Base-by-base conservation (phyloP, 208 protist genomes). In the Leishmania amazonensis region DNA sequence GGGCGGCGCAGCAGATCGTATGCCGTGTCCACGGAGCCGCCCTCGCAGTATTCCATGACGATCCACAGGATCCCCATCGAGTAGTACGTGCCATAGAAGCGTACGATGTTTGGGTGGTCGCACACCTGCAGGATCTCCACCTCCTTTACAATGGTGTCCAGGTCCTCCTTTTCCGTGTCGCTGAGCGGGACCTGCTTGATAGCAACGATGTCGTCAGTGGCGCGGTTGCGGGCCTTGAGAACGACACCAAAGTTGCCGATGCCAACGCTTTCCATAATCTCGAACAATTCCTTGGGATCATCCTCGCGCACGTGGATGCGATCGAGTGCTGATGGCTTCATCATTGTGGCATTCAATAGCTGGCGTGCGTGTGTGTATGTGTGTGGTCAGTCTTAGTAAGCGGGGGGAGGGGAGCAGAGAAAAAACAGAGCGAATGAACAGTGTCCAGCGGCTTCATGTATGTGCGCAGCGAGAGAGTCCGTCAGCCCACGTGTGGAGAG, bases 231-330 rank as follows among this genome's bases (percentile, higher is more conserved):
- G 0, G 98, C 99, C 83, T 99, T 99, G 84, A 99, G 98, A 21
- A 99, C 99, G 42, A 98, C 95, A 42, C 99, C 99, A 79, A 99
- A 99, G 76, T 99, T 99, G 47, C 99, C 99, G 67, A 98, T 81
- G 51, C 96, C 96, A 68, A 96, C 88, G 58, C 81, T 95, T 53
- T 96, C 94, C 2, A 97, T 60, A 70, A 93, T 89, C 76, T 96
- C 93, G 67, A 96, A 98, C 28, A 96, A 68, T 47, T 96, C 90
- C 71, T 95, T 90, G 5, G 95, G 95, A 71, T 97, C 90, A 58
- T 93, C 90, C 24, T 89, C 90, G 0, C 85, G 81, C 70, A 96
- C 89, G 64, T 91, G 76, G 70, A 97, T 91, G 57, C 85, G 89
- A 72, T 90, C 88, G 60, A 96, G 81, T 67, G 78, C 83, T n/a